Base-by-base conservation (phyloP, 169 alveolate genomes). In the Theileria annulata region DNA sequence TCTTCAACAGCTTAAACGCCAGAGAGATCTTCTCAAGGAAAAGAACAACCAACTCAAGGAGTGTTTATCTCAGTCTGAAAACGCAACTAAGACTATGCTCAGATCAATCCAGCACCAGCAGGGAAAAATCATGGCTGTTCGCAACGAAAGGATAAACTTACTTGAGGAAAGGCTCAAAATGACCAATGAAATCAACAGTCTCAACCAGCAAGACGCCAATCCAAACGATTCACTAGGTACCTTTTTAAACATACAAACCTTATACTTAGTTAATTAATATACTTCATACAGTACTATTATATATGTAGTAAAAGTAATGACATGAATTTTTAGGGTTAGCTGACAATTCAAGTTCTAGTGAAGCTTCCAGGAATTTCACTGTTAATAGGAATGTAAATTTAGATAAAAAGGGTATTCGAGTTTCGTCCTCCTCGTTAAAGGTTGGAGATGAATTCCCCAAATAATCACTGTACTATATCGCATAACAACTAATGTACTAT, bases 41-140 rank as follows among this genome's bases (percentile, higher is more conserved):
- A 80, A 84, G 51, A 58, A 62, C 78, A 70, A 77, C 66, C 72
- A 74, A 33, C 82, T 84, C 35, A 35, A 73, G 13, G 87, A 84
- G 59, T 75, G 82, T 17, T 79, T 84, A n/a, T 27, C 67, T 49
- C 90, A 84, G 27, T 70, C 86, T n/a, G 90, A 84, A 49, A 71
- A 71, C 64, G 87, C 90, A 12, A 73, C 77, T 25, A 73, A 76
- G 71, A 84, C 87, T 42, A 84, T 84, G 87, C 63, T 84, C 60
- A 59, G 90, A 0, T 76, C 90, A 25, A 33, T 84, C 13, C 35
- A 62, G 37, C 75, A 31, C 59, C 86, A 84, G 68, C 90, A 77
- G 42, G 68, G 58, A 73, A 77, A 73, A 31, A 72, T 84, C 4
- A 35, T 56, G 27, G 54, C 70, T 30, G 76, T 62, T 21, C 25